phyloP scores from a whole-genome alignment of 164 flowering plant genomes.

The Vitis rupestris region DNA sequence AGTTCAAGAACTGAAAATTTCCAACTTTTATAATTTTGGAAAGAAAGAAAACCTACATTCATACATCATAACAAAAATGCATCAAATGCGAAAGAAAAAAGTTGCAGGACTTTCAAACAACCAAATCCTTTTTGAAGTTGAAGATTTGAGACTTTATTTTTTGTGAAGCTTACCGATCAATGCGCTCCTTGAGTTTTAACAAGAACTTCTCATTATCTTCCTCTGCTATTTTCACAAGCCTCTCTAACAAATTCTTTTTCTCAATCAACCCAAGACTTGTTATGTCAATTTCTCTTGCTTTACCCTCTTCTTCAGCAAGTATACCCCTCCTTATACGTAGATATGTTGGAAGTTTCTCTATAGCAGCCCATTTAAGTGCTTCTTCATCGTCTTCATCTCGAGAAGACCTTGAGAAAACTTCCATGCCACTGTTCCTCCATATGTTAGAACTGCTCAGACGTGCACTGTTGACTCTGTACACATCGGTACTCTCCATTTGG shows the following conservation, averaged over 20 bases:
- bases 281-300: constrained; percentile 27
- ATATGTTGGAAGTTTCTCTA: constrained; percentile 40
- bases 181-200: constrained; percentile 25
- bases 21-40: too few species aligned
- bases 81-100: not conserved
- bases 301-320: constrained; percentile 21
- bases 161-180: constrained; percentile 14
- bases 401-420: constrained; percentile 31
- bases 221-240: constrained; percentile 26
- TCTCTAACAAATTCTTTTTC: constrained; percentile 25
- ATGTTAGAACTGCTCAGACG: constrained; percentile 26
- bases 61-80: too few species aligned
- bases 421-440: constrained; percentile 26
- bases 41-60: too few species aligned
- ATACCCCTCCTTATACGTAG: constrained; percentile 31
- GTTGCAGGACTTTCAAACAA: not conserved
- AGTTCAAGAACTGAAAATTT: not conserved
- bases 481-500: constrained; percentile 19
- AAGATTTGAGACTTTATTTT: too few species aligned
- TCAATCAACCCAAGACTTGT: constrained; percentile 20
- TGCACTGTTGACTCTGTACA: constrained; percentile 21
- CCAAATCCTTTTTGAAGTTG: too few species aligned
- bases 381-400: constrained; percentile 40
- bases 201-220: constrained; percentile 33
- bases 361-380: constrained; percentile 44